phyloP scores from a whole-genome alignment of 306 rosid species.

The Castanea crenata region DNA sequence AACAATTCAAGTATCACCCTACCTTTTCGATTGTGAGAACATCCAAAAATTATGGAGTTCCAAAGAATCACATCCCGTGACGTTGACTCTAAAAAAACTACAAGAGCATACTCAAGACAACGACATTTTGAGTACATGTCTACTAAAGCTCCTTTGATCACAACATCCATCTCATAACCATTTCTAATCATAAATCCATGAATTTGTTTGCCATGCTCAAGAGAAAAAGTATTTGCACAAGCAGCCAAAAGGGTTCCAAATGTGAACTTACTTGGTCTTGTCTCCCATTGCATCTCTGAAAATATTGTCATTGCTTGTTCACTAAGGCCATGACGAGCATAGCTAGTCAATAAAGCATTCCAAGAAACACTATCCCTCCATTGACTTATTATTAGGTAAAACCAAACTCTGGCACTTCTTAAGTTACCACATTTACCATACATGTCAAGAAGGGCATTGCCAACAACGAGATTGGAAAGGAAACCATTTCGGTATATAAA shows the following conservation, averaged over 20 bases:
- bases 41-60: constrained; percentile 71
- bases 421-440: constrained; percentile 80
- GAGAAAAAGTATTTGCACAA: constrained; percentile 62
- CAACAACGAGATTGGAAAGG: constrained; percentile 44
- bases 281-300: constrained; percentile 70
- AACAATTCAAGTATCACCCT: constrained; percentile 49
- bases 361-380: constrained; percentile 70
- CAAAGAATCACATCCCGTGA: constrained; percentile 53
- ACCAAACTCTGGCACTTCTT: constrained; percentile 54
- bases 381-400: constrained; percentile 48
- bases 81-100: constrained; percentile 45
- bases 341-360: constrained; percentile 63
- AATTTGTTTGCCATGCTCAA: constrained; percentile 59
- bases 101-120: constrained; percentile 47
- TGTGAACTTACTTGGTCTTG: constrained; percentile 48
- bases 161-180: constrained; percentile 46
- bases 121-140: constrained; percentile 71
- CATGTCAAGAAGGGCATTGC: constrained; percentile 83
- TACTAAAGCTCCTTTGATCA: constrained; percentile 53
- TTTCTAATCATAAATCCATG: constrained; percentile 75
- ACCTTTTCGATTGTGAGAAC: constrained; percentile 52
- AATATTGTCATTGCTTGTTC: constrained; percentile 61
- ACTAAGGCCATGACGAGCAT: constrained; percentile 46
- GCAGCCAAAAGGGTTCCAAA: constrained; percentile 63
- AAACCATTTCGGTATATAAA: constrained; percentile 54